phyloP scores from a whole-genome alignment of 352 stramenopile genomes.

The Blastocystis sp. region DNA sequence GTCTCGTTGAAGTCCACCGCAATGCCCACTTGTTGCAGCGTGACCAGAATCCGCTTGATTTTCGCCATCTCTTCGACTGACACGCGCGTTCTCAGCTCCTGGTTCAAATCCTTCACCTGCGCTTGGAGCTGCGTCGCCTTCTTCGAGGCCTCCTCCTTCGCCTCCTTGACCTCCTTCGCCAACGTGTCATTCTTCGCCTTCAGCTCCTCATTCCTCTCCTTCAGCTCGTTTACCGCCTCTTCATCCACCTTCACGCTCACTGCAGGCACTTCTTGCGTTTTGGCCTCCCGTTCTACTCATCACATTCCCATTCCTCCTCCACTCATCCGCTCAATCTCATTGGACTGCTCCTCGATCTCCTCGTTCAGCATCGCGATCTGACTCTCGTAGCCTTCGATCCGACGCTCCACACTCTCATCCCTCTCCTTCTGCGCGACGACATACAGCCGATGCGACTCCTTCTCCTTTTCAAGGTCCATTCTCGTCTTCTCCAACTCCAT shows the following conservation, averaged over 20 bases:
- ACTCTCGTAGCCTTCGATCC: constrained; percentile 43
- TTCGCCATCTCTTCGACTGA: background rate
- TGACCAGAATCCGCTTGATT: background rate
- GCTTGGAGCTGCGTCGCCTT: background rate
- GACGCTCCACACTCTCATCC: constrained; percentile 4
- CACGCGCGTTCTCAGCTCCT: constrained; percentile 12
- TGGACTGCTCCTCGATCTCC: constrained; percentile 16
- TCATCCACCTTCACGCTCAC: too few species aligned
- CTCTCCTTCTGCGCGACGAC: background rate
- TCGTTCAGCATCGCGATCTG: constrained; percentile 32
- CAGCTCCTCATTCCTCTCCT: background rate
- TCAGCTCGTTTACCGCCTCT: background rate
- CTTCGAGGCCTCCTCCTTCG: background rate
- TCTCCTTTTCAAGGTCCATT: background rate
- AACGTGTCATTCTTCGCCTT: constrained; percentile 14
- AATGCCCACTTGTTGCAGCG: constrained; percentile 26
- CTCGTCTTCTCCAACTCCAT: background rate
- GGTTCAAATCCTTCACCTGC: constrained; percentile 2
- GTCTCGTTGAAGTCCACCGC: background rate
- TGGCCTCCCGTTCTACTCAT: background rate
- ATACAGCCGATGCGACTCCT: background rate
- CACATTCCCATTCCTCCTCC: background rate
- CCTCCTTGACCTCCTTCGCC: background rate
- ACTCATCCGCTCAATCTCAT: constrained; percentile 2
- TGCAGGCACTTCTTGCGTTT: background rate